Base-by-base conservation (phyloP, 768 basidiomycete species). In the Xerocomus spinulosus region DNA sequence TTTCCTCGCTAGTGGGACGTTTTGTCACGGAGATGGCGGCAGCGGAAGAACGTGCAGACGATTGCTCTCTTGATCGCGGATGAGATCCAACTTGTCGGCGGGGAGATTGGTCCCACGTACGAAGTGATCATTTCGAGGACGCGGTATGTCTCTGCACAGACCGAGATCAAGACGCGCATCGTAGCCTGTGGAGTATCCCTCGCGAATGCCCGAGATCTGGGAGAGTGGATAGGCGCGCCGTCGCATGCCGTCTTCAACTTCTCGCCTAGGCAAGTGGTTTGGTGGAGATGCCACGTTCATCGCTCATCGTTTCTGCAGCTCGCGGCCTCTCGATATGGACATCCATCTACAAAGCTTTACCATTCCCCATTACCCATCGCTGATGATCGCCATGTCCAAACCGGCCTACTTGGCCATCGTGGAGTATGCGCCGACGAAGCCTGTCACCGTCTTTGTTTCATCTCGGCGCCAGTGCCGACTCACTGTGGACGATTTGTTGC, bases 331-430 rank as follows among this genome's bases (percentile, higher is more conserved):
- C 10, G 93, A 96, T 54, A 88, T 99, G 83, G 92, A 97, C 49
- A 93, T 99, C 40, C 94, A 98, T 61, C 72, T 99, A 8, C 96
- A 99, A 61, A 92, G 89, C 34, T 99, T 96, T 74, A 81, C 80
- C 23, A 90, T 93, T 38, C 91, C 93, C n/a, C 96, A 98, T 62
- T 96, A 95, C 81, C 93, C 96, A 0, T 96, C 93, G 0, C 74
- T 99, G 34, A 98, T 99, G 95, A 92, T 98, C 50, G 80, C 93
- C 37, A 98, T 99, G 96, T 93, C 94, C 9, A 98, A 98, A 64
- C 96, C 96, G 0, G 90, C 95, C 0, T 98, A 97, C 64, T 80
- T 98, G 7, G 85, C 94, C 25, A 87, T 97, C 51, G 72, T 83
- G 36, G 95, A 99, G 61, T 84, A 92, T 54, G 85, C 96, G 0